Base-by-base conservation (phyloP, 2,329 filamentous ascomycete species). In the Truncatella angustata region DNA sequence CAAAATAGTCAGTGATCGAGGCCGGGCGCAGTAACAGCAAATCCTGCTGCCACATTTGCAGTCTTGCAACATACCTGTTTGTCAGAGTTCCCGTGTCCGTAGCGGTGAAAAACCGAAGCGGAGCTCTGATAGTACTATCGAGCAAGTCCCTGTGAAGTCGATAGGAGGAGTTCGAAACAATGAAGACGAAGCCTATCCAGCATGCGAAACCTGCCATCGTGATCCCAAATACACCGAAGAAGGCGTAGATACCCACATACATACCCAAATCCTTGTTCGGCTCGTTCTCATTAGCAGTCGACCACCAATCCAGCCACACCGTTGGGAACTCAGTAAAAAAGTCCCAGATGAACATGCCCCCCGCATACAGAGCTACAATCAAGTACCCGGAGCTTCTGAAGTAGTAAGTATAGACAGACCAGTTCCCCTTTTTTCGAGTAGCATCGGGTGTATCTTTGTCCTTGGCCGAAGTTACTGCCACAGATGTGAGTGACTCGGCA, bases 271-370 rank as follows among this genome's bases (percentile, higher is more conserved):
- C 24, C 23, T 44, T 26, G 45, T 48, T 47, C 9, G 49, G 43
- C 24, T 52, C 50, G 11, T n/a, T 20, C 14, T 35, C 44, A 14
- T 52, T 52, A 4, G 50, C 53, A 20, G 21, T 39, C 14, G 49
- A 44, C 53, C 53, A 54, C 44, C 45, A 54, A 14, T 47, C 42
- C 11, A 54, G 18, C 53, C 53, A 54, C 7, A 52, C 45, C 5
- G 47, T 26, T 50, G 44, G 30, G 20, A 54, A 54, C 4, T 42
- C 37, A 7, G 35, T 21, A 20, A 45, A 52, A n/a, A 54, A 52
- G 0, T 40, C 34, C 40, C 45, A 54, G 9, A 28, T 20, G 4
- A 18, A 36, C 14, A 40, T 32, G 26, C 16, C 18, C n/a, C 36
- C 3, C 10, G 50, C 14, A 11, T 24, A n/a, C 0, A 32, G 4